A percentile compares a stretch with the other conserved stretches of the same genome.
These are phyloP conservation scores for Chaetomium fimeti DNA, from an alignment of 495 filamentous ascomycete genomes.

Conservation along the genomic window DNA sequence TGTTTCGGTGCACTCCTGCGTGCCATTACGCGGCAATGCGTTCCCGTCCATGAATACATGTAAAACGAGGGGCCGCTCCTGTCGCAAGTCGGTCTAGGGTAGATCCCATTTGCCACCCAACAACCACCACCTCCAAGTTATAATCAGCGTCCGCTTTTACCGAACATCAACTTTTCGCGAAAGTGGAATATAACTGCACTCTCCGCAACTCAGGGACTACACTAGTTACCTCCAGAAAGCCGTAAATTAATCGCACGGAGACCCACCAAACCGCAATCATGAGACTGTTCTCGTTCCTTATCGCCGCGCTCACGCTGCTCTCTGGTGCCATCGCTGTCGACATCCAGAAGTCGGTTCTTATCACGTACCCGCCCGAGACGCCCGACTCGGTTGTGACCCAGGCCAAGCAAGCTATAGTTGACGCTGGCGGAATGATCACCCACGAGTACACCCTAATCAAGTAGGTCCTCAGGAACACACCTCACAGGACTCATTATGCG, in stretches of 20 bases:
- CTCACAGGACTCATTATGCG: background rate
- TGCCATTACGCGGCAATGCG: background rate
- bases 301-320: conserved; percentile 55
- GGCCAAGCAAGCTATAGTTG: conserved; percentile 66
- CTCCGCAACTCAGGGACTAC: background rate
- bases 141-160: conserved; percentile 2
- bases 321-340: conserved; percentile 55
- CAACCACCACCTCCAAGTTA: background rate
- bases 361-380: conserved; percentile 73
- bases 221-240: background rate
- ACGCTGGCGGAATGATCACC: conserved; percentile 61
- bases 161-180: background rate
- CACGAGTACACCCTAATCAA: conserved; percentile 60
- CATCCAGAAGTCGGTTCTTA: conserved; percentile 67
- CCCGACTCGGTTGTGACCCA: conserved; percentile 64
- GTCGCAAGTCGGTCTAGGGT: conserved; percentile 12
- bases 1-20: background rate
- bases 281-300: conserved; percentile 55
- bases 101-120: conserved; percentile 19
- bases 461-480: conserved; percentile 36
- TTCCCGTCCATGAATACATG: background rate
- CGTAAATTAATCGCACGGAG: background rate
- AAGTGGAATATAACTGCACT: background rate
- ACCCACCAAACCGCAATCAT: conserved; percentile 45
- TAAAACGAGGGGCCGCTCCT: conserved; percentile 21